phyloP scores from a whole-genome alignment of 2,329 filamentous ascomycete genomes.

The Fusarium abutilonis region DNA sequence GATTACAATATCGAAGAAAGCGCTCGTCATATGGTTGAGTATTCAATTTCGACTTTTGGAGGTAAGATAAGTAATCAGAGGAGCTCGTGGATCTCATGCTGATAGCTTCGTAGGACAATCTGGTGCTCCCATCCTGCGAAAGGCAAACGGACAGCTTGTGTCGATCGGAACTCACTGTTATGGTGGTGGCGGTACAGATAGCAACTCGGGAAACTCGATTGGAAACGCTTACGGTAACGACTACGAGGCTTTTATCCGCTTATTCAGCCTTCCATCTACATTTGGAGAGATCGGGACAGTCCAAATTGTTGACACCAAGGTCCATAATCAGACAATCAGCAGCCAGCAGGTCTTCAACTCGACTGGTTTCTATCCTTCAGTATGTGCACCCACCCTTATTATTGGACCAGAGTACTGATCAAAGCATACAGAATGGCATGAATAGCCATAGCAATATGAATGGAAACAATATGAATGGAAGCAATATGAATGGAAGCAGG shows the following conservation, averaged over 20 bases:
- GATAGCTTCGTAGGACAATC: constrained; percentile 45
- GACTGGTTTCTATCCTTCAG: neutral
- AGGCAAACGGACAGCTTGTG: constrained; percentile 11
- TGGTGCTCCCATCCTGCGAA: constrained; percentile 44
- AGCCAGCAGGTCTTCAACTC: neutral
- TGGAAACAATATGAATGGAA: too few species aligned
- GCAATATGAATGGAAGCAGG: too few species aligned
- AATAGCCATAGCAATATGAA: constrained; percentile 2
- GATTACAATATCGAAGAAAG: constrained; percentile 41
- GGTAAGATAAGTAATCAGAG: constrained; percentile 35
- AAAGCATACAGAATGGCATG: neutral
- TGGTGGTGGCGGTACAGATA: constrained; percentile 39
- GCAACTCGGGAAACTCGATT: constrained; percentile 45
- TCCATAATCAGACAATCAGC: neutral
- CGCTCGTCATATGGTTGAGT: constrained; percentile 46
- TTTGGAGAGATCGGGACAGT: constrained; percentile 12
- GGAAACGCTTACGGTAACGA: constrained; percentile 37
- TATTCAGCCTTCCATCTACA: constrained; percentile 12
- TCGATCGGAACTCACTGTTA: constrained; percentile 47
- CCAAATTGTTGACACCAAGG: constrained; percentile 4
- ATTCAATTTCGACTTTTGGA: constrained; percentile 46
- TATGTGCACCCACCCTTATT: neutral
- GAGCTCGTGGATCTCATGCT: neutral
- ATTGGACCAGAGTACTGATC: neutral
- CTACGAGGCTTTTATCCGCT: constrained; percentile 33